These are phyloP conservation scores for Sphagnum fallax DNA, from an alignment of 228 moss, liverwort and hornwort species.

Conservation along the genomic window DNA sequence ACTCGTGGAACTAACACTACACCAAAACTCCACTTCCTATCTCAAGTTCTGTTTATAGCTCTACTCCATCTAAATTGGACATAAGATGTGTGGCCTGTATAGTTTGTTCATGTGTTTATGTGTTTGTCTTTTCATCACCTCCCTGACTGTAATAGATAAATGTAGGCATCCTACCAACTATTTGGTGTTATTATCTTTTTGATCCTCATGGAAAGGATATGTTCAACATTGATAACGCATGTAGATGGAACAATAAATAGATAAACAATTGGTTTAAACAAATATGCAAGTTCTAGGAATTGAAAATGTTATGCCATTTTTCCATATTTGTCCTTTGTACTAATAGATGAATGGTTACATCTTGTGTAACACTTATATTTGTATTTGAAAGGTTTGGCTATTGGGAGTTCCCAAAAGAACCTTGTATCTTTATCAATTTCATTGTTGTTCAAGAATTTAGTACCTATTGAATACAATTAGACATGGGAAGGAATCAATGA, in stretches of 20 bases:
- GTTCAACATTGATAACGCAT: too few species aligned
- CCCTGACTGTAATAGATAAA: not conserved
- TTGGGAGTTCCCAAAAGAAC: not conserved
- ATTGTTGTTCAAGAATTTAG: not conserved
- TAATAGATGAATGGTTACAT: not conserved
- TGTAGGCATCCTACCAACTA: not conserved
- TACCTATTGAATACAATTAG: not conserved
- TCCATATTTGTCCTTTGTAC: not conserved
- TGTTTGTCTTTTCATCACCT: not conserved
- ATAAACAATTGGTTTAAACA: too few species aligned
- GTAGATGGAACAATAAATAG: too few species aligned
- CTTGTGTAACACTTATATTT: too few species aligned
- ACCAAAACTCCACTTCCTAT: too few species aligned
- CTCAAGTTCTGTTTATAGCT: too few species aligned
- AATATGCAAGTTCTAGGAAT: too few species aligned
- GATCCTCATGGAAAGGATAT: too few species aligned
- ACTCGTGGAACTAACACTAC: too few species aligned
- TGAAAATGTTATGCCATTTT: not conserved
- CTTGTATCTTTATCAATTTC: not conserved
- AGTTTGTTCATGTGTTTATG: not conserved
- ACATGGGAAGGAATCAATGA: not conserved
- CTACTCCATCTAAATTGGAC: not conserved
- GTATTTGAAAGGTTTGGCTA: too few species aligned
- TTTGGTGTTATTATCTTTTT: not conserved
- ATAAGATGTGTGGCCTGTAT: not conserved